Base-by-base conservation (phyloP, 129 eudicot genomes). In the Apium graveolens region DNA sequence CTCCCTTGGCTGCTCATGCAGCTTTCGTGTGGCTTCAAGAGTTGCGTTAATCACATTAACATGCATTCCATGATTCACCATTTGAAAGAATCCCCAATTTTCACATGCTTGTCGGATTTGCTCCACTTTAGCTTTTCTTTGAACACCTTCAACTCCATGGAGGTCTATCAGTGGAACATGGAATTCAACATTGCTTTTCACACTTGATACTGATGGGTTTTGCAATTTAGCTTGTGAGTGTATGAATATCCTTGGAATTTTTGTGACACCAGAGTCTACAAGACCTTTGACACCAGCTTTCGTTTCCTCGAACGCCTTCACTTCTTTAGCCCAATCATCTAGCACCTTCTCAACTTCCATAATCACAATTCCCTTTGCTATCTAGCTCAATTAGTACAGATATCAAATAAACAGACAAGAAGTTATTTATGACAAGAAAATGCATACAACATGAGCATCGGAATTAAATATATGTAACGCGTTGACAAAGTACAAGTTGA, bases 321-420 rank as follows among this genome's bases (percentile, higher is more conserved):
- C 77, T 74, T 74, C 77, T 74, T 44, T 44, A 44, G 77, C 77
- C 77, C 77, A 74, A 27, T 73, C 77, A 73, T 73, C 32, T 44
- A 41, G 60, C 4, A 38, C 77, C 77, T 18, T 60, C 57, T 73
- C 77, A 44, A 74, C 39, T 74, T 44, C 77, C 77, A 74, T 74
- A 74, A 3, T 44, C 7, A 44, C 39, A 74, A 29, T 16, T 44
- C 18, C 77, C 49, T 72, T 29, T 66, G 39, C 21, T 27, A 65
- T 65, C 57, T 73, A 26, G 17, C 49, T 73, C 77, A 26, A 5
- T 60, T 32, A 27, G 77, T 42, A 42, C 51, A 72, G 11, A 41
- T n/a, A 41, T 42, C 51, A 8, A 39, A 72, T n/a, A 72, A 14
- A 70, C 32, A 70, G 24, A n/a, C 51, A 39, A 74, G 60, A 74